phyloP scores from a whole-genome alignment of 2,329 filamentous ascomycete genomes.

The Westerdykella ornata region DNA sequence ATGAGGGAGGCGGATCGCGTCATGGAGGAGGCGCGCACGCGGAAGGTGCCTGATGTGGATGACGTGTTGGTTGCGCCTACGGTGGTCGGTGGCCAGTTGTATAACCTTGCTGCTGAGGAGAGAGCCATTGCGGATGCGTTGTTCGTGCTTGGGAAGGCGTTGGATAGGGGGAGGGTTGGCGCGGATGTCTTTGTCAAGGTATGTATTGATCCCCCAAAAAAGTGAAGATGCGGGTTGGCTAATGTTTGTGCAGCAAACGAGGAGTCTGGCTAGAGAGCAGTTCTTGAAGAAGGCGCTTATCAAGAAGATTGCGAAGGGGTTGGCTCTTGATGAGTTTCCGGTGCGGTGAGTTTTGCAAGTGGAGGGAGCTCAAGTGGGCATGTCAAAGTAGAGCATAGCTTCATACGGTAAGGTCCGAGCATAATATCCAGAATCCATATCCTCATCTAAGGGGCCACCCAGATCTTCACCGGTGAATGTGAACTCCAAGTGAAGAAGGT shows the following conservation, averaged over 20 bases:
- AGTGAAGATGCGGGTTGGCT: slow-evolving; percentile 4
- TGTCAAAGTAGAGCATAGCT: too few relatives aligned
- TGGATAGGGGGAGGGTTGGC: slow-evolving; percentile 65
- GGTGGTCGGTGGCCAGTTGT: slow-evolving; percentile 87
- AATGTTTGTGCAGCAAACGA: slow-evolving; percentile 46
- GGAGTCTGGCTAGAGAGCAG: slow-evolving; percentile 69
- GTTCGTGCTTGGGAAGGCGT: slow-evolving; percentile 68
- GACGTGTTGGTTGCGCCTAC: slow-evolving; percentile 90
- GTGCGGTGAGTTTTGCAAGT: slow-evolving; percentile 16
- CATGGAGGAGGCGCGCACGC: slow-evolving; percentile 63
- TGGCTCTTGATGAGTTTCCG: slow-evolving; percentile 54
- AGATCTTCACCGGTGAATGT: too few relatives aligned
- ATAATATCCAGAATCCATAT: too few relatives aligned
- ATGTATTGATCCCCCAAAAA: slow-evolving; percentile 11
- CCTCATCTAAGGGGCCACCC: too few relatives aligned
- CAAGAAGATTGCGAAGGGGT: slow-evolving; percentile 67
- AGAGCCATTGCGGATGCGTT: slow-evolving; percentile 78
- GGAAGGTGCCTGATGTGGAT: slow-evolving; percentile 71
- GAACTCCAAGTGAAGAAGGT: too few relatives aligned
- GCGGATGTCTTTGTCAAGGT: slow-evolving; percentile 72
- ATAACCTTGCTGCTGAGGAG: slow-evolving; percentile 83
- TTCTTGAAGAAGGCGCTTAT: slow-evolving; percentile 77
- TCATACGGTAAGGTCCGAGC: too few relatives aligned
- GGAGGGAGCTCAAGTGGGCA: too few relatives aligned
- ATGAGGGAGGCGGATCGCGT: slow-evolving; percentile 72